These are phyloP conservation scores for Dorcoceras hygrometricum DNA, from an alignment of 257 asterid species.

Conservation along the genomic window DNA sequence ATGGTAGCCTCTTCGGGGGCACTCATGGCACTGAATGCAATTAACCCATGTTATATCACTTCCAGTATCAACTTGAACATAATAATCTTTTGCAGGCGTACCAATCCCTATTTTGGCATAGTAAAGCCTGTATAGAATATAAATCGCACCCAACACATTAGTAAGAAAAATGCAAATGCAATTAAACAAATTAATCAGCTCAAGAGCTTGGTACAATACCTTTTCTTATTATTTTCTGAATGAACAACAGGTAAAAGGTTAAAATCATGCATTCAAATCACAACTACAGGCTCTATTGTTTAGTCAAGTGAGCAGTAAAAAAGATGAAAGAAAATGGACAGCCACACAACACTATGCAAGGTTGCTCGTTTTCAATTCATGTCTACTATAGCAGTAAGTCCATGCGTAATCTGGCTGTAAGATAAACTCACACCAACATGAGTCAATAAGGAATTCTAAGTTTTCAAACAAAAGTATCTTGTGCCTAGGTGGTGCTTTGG, in stretches of 20 bases:
- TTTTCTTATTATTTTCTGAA: slow-evolving; percentile 2
- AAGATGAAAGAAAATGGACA: slow-evolving; percentile 15
- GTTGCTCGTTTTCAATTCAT: background rate
- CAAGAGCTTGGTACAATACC: slow-evolving; percentile 8
- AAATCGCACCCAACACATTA: slow-evolving; percentile 29
- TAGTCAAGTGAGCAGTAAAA: slow-evolving; percentile 13
- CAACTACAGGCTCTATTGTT: slow-evolving; percentile 2
- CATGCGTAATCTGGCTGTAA: background rate
- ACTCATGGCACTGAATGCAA: slow-evolving; percentile 82
- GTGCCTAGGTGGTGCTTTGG: no score
- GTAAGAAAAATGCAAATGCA: slow-evolving; percentile 17
- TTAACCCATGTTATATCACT: slow-evolving; percentile 97
- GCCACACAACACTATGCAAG: slow-evolving; percentile 7
- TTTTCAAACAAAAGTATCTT: background rate
- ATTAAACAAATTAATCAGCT: slow-evolving; percentile 16
- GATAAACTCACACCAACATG: background rate
- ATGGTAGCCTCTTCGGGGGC: slow-evolving; percentile 88
- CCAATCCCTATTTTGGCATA: slow-evolving; percentile 96
- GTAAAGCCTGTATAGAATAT: slow-evolving; percentile 91
- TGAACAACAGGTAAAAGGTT: background rate
- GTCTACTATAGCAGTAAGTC: slow-evolving; percentile 11
- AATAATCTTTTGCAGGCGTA: slow-evolving; percentile 86
- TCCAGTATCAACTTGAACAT: slow-evolving; percentile 98
- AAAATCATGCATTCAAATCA: slow-evolving; percentile 5
- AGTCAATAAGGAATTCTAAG: background rate